phyloP scores from a whole-genome alignment of 2,329 filamentous ascomycete species.

The Fusarium mexicanum region DNA sequence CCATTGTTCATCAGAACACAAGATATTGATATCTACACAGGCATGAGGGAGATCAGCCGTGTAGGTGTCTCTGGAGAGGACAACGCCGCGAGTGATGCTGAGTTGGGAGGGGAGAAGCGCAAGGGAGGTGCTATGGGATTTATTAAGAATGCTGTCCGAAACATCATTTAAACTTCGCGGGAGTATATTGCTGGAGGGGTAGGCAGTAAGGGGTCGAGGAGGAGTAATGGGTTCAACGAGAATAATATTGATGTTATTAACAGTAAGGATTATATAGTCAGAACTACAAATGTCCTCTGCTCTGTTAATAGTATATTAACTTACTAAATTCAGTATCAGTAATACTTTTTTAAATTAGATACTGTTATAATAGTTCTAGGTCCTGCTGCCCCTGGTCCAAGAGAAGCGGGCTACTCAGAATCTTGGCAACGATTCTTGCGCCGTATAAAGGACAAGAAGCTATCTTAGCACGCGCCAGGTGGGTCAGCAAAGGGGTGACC shows the following conservation, averaged over 20 bases:
- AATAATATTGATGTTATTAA: no score
- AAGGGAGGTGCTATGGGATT: not conserved
- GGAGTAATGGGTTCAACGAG: no score
- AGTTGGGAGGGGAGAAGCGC: not conserved
- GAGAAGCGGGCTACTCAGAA: not conserved
- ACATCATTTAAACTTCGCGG: not conserved
- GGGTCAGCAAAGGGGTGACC: not conserved
- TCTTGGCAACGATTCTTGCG: not conserved
- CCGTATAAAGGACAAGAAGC: not conserved
- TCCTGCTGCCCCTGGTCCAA: not conserved
- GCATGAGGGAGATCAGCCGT: not conserved
- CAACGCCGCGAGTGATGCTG: not conserved
- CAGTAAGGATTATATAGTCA: no score
- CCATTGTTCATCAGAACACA: not conserved
- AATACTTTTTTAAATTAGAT: no score
- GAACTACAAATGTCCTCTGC: no score
- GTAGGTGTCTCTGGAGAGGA: not conserved
- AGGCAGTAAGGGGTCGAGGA: not conserved
- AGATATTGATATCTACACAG: not conserved
- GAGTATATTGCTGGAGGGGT: not conserved
- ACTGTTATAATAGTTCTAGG: accelerated
- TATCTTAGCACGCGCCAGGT: not conserved
- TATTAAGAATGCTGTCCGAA: not conserved
- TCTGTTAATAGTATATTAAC: no score
- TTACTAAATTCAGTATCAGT: no score